Evolutionary conservation across 345 rosid genomes (phyloP).

Genomic region (Sisymbrium irio): DNA sequence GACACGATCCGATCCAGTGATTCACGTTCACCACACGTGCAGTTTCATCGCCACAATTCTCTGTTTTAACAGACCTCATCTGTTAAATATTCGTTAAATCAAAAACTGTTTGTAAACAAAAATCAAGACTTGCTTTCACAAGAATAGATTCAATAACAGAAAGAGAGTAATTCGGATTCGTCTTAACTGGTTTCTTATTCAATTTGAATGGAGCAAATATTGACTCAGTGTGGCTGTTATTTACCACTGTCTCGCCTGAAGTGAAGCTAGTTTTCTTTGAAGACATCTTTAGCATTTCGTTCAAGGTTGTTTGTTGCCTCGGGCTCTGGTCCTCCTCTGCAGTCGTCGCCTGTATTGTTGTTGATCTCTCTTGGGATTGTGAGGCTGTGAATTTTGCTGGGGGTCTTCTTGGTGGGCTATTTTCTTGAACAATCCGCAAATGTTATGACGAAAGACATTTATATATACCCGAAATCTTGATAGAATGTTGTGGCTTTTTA

Average conservation of each 20-base stretch:
- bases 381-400: slow-evolving; percentile 60
- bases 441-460: neutral
- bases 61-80: neutral
- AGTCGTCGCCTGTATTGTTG: slow-evolving; percentile 28
- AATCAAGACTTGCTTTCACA: neutral
- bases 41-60: neutral
- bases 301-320: slow-evolving; percentile 45
- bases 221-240: slow-evolving; percentile 53
- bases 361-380: slow-evolving; percentile 44
- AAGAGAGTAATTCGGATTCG: slow-evolving; percentile 7
- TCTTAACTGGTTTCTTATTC: slow-evolving; percentile 47
- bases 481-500: neutral
- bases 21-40: slow-evolving; percentile 21
- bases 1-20: neutral
- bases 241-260: slow-evolving; percentile 34
- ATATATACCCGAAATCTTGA: neutral
- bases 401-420: slow-evolving; percentile 45
- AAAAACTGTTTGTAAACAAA: neutral
- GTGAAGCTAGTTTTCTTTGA: slow-evolving; percentile 43
- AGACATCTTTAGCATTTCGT: slow-evolving; percentile 64
- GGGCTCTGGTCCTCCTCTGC: slow-evolving; percentile 39
- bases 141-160: neutral
- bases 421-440: slow-evolving; percentile 50
- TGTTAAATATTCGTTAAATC: neutral
- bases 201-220: slow-evolving; percentile 78